phyloP scores from a whole-genome alignment of 1,139 yeast species.

The Candida sanyaensis region DNA sequence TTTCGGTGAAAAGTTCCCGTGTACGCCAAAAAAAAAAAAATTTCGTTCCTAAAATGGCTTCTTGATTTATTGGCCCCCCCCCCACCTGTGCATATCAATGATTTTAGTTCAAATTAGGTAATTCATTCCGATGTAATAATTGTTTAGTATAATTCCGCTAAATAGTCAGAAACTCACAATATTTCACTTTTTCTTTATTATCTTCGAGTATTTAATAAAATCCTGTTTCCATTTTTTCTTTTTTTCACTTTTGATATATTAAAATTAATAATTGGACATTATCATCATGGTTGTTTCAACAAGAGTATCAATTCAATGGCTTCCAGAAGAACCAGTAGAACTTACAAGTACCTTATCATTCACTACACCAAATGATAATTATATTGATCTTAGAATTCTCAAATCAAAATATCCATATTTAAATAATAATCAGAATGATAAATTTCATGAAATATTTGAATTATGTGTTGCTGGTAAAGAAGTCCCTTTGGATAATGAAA shows the following conservation, averaged over 20 bases:
- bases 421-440: neutral
- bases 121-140: neutral
- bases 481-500: conserved; percentile 27
- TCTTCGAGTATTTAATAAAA: too few species aligned
- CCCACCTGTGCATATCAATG: too few species aligned
- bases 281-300: conserved; percentile 34
- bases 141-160: neutral
- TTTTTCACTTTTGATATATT: too few species aligned
- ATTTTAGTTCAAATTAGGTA: neutral
- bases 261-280: neutral
- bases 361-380: conserved; percentile 44
- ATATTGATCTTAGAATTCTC: conserved; percentile 44
- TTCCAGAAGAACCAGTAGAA: conserved; percentile 44
- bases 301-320: conserved; percentile 57
- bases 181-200: too few species aligned
- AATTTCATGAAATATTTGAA: conserved; percentile 25
- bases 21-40: too few species aligned
- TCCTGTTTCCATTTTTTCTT: too few species aligned
- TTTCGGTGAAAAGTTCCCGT: too few species aligned
- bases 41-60: too few species aligned
- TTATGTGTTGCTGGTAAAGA: conserved; percentile 46
- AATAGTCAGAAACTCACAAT: too few species aligned
- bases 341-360: conserved; percentile 54
- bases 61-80: too few species aligned
- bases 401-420: conserved; percentile 25